Base-by-base conservation (phyloP, 164 flowering plant genomes). In the Vitis cinerea region DNA sequence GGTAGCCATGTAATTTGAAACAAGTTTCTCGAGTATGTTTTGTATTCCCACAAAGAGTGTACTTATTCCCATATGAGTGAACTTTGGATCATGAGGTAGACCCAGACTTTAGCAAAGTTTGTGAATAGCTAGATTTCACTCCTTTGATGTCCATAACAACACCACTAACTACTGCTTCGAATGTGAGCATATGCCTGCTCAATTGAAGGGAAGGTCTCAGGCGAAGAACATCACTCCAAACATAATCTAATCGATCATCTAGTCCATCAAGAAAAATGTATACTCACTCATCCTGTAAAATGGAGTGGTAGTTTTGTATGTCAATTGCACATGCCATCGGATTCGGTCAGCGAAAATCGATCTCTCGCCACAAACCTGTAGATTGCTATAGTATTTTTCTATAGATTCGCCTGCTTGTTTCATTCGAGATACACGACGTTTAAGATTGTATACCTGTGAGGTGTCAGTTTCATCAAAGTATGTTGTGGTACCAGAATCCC, bases 161-260 rank as follows among this genome's bases (percentile, higher is more conserved):
- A 31, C 37, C 37, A 9, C 30, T 12, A 27, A 2, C 47, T 4
- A 61, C 49, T 61, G 11, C 64, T 61, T 61, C 64, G 17, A 29
- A 61, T 31, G 49, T 61, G 64, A 61, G 47, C 64, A 61, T 61
- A 61, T 61, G 64, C 64, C 44, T 61, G 48, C 64, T 31, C 37
- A 31, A 31, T 31, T 31, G 37, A 31, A 31, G 37, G 17, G 37
- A 31, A 31, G 1, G 48, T 27, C 17, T 17, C 16, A 29, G 44
- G 64, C 64, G 31, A 17, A 17, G 64, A 37, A 61, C 64, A 61
- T 61, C 47, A 31, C 64, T 27, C 37, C 16, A 9, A 61, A 61
- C 44, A 27, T 10, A 31, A 61, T 17, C 64, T 17, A 31, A 31
- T 31, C 37, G 37, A 31, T 31, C 37, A 31, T 31, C 37, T 31